Base-by-base conservation (phyloP, 1,284 basidiomycete genomes). In the Cutaneotrichosporon sp. region DNA sequence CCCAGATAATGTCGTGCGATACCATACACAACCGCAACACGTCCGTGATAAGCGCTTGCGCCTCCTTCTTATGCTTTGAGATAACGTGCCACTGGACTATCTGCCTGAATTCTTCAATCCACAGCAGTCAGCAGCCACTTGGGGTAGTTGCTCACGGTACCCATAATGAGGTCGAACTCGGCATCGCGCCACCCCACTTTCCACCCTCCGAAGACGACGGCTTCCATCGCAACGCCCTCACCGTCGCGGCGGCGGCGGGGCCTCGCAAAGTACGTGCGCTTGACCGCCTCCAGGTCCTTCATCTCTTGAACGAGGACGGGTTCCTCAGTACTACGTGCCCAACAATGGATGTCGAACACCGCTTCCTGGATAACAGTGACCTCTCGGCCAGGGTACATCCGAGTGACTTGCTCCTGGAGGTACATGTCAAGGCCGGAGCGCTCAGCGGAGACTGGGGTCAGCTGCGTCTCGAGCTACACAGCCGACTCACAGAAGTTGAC, bases 1-100 rank as follows among this genome's bases (percentile, higher is more conserved):
- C 84, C 79, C 84, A 84, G 51, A 90, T 81, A 60, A 87, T 85
- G 11, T 86, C 74, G 41, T 85, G 78, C 76, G 32, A 82, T 70
- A 4, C 60, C 25, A 74, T 78, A 85, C n/a, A n/a, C n/a, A n/a
- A n/a, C 11, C 78, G 65, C 0, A 82, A 82, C 5, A 78, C 76
- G 2, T 79, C 76, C 19, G 82, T 65, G 5, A 89, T 68, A 9
- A 88, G 74, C 2, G 78, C 65, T n/a, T 82, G 78, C 3, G 79
- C 73, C 4, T 33, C 16, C 11, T 79, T 77, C 49, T 84, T 82
- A 25, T 85, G 77, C 55, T 55, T 42, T 4, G 24, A 11, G 31
- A 68, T 46, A 42, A 71, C 45, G 46, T 66, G 63, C 61, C 66
- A 67, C 53, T 66, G 63, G 24, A 39, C 44, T 10, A 58, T 34